Evolutionary conservation across 345 rosid genomes (phyloP).

Genomic region (Eucalyptus microcorys): DNA sequence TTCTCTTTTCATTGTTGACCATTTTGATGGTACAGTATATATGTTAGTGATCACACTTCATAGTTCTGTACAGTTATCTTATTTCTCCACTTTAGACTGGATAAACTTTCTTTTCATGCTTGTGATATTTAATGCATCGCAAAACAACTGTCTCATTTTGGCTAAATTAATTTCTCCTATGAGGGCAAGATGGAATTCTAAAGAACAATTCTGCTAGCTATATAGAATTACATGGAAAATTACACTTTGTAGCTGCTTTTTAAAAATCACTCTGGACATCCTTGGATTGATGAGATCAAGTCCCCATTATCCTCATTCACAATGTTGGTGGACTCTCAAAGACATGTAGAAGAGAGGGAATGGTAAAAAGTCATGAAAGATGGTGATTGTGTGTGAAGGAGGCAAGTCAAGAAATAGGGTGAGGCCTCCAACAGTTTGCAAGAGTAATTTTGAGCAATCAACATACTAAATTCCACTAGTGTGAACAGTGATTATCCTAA

Average conservation of each 20-base stretch:
- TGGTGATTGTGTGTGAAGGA: background rate
- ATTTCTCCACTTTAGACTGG: background rate
- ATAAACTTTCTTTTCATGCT: background rate
- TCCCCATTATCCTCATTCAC: background rate
- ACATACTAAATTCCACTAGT: background rate
- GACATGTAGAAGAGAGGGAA: background rate
- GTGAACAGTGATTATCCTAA: background rate
- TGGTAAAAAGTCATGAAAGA: background rate
- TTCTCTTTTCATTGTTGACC: background rate
- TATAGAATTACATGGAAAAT: background rate
- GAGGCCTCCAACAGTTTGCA: background rate
- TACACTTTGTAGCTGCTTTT: background rate
- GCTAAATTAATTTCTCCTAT: background rate
- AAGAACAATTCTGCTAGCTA: background rate
- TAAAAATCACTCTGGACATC: background rate
- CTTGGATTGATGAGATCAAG: background rate
- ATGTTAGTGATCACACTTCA: background rate
- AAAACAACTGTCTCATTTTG: background rate
- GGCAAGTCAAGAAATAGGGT: background rate
- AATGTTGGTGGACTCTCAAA: background rate
- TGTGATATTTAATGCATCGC: background rate
- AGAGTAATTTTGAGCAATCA: background rate
- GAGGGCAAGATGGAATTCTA: background rate
- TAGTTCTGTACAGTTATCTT: background rate
- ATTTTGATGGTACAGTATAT: background rate